These are phyloP conservation scores for Cercospora canescens DNA, from an alignment of 2,329 filamentous ascomycete genomes.

Conservation along the genomic window DNA sequence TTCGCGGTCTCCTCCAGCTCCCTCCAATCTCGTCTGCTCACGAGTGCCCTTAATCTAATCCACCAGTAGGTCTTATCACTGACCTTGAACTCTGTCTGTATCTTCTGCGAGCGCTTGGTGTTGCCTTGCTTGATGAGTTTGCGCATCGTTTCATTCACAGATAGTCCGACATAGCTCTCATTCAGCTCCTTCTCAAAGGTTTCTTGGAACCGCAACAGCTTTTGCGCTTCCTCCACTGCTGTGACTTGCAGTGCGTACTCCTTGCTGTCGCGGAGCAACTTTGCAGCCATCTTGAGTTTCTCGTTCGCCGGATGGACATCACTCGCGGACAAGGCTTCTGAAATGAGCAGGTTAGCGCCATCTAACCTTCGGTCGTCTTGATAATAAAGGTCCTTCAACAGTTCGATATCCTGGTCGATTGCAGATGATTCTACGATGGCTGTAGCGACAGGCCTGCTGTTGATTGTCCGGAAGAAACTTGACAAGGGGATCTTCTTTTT, in stretches of 20 bases:
- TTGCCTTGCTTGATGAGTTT: conserved; percentile 82
- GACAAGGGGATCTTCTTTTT: conserved; percentile 89
- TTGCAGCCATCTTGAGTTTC: conserved; percentile 83
- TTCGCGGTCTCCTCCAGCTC: conserved; percentile 85
- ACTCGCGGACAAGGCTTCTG: conserved; percentile 75
- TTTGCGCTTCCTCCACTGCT: conserved; percentile 75
- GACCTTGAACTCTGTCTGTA: conserved; percentile 90
- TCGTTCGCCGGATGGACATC: conserved; percentile 71
- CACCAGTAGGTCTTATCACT: conserved; percentile 89
- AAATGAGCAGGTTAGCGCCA: conserved; percentile 81
- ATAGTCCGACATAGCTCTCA: conserved; percentile 70
- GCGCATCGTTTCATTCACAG: conserved; percentile 89
- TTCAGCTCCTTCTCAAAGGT: conserved; percentile 79
- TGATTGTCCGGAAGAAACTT: conserved; percentile 90
- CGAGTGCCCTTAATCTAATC: conserved; percentile 79
- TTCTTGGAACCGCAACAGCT: conserved; percentile 83
- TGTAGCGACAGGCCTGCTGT: conserved; percentile 78
- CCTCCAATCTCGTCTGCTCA: conserved; percentile 86
- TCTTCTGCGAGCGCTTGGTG: conserved; percentile 79
- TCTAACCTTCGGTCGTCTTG: conserved; percentile 91
- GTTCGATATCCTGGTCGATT: conserved; percentile 70
- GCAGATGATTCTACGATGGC: conserved; percentile 88
- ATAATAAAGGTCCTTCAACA: conserved; percentile 96
- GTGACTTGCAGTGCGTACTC: conserved; percentile 74
- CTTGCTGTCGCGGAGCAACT: conserved; percentile 79